These are phyloP conservation scores for Hypocreales sp. DNA, from an alignment of 2,329 filamentous ascomycete species.

Conservation along the genomic window DNA sequence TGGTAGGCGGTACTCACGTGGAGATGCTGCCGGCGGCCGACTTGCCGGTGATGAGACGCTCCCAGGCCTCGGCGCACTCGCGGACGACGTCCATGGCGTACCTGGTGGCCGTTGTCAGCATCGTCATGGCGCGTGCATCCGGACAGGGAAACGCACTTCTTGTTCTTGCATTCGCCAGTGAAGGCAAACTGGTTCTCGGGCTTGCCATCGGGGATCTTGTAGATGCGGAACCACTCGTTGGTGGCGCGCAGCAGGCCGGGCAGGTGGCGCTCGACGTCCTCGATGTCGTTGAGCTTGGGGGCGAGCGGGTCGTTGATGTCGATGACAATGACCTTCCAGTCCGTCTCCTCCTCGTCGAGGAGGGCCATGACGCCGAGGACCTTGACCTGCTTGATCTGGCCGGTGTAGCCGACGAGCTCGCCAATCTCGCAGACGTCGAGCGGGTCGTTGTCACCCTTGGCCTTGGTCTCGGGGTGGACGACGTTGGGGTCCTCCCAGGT, in stretches of 20 bases:
- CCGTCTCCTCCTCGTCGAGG: constrained; percentile 98
- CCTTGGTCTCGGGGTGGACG: constrained; percentile 96
- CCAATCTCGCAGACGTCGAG: constrained; percentile 99
- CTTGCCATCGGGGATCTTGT: constrained; percentile 99
- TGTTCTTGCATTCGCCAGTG: constrained; percentile 99
- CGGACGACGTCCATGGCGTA: constrained; percentile 92
- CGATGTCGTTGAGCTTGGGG: constrained; percentile 91
- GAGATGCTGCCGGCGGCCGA: constrained; percentile 60
- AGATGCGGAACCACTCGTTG: constrained; percentile 99
- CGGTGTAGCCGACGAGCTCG: constrained; percentile 88
- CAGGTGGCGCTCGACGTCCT: constrained; percentile 97
- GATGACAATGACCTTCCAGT: constrained; percentile 99
- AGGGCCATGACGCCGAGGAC: constrained; percentile 98
- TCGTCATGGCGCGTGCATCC: neutral
- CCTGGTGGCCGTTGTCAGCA: constrained; percentile 21
- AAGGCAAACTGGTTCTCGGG: constrained; percentile 99
- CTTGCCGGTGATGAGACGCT: constrained; percentile 88
- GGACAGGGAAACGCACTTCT: constrained; percentile 44
- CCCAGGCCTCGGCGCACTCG: constrained; percentile 95
- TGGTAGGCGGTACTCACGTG: constrained; percentile 47
- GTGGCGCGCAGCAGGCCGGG: constrained; percentile 92
- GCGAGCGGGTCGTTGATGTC: constrained; percentile 96
- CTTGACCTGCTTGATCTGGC: constrained; percentile 99
- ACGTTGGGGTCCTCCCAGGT: constrained; percentile 98
- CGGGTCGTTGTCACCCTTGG: constrained; percentile 98